phyloP scores from a whole-genome alignment of 106 monocot genomes.

The Platanthera zijinensis region DNA sequence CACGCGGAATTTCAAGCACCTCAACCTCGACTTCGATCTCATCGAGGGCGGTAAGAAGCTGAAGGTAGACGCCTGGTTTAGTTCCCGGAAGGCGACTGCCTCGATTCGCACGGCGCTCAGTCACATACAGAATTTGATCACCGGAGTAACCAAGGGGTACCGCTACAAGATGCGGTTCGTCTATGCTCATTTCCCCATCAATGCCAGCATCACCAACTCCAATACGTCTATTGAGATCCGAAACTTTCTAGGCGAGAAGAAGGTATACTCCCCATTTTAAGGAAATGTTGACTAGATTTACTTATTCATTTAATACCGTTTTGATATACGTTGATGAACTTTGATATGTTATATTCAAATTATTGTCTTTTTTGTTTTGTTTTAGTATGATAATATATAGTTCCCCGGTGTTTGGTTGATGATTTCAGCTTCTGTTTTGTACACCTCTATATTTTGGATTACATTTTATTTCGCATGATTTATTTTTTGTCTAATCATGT shows the following conservation, averaged over 20 bases:
- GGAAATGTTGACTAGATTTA: too few species aligned
- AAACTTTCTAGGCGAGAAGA: conserved; percentile 77
- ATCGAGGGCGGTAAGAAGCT: conserved; percentile 44
- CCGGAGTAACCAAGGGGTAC: conserved; percentile 60
- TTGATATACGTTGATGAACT: too few species aligned
- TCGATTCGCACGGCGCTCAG: conserved; percentile 61
- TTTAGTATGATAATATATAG: too few species aligned
- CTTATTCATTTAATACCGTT: too few species aligned
- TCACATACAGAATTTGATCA: conserved; percentile 64
- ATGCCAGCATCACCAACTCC: conserved; percentile 38
- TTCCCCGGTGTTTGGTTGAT: too few species aligned
- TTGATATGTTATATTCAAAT: too few species aligned
- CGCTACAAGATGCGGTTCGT: conserved; percentile 80
- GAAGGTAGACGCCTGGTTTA: conserved; percentile 67
- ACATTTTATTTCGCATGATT: too few species aligned
- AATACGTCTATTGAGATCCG: conserved; percentile 50
- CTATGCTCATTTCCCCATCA: conserved; percentile 75
- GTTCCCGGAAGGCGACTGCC: conserved; percentile 48
- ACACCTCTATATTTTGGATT: too few species aligned
- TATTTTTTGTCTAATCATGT: too few species aligned
- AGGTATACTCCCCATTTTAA: conserved; percentile 15
- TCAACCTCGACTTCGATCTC: conserved; percentile 68
- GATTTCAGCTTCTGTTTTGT: too few species aligned
- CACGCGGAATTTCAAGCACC: conserved; percentile 62
- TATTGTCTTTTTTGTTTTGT: too few species aligned